These are phyloP conservation scores for Paralagenidium karlingii DNA, from an alignment of 352 stramenopile species.

Conservation along the genomic window DNA sequence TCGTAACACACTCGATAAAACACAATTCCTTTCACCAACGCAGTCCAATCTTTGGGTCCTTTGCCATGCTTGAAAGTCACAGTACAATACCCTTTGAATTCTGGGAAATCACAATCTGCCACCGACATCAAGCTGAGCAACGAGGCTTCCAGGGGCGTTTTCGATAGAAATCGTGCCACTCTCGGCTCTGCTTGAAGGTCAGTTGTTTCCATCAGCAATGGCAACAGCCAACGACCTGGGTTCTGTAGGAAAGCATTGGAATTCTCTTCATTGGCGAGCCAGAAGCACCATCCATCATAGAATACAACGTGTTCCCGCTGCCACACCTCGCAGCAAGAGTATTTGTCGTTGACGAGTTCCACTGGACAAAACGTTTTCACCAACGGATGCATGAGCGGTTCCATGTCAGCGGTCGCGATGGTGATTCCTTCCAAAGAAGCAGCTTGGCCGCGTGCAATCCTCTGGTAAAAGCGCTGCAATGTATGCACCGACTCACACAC, in stretches of 20 bases:
- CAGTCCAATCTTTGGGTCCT: conserved; percentile 21
- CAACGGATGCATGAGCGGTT: conserved; percentile 12
- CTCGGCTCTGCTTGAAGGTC: conserved; percentile 13
- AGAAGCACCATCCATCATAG: conserved; percentile 19
- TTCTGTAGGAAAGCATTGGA: conserved; percentile 15
- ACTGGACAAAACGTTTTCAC: conserved; percentile 51
- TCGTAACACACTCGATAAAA: conserved; percentile 52
- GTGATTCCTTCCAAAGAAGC: conserved; percentile 18
- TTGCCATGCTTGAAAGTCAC: conserved; percentile 37
- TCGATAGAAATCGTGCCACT: conserved; percentile 15
- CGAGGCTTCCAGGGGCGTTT: conserved; percentile 39
- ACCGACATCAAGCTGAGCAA: conserved; percentile 46
- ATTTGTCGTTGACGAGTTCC: conserved; percentile 19
- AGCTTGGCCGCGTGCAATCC: conserved; percentile 12
- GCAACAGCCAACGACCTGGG: conserved; percentile 11
- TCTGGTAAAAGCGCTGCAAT: conserved; percentile 11
- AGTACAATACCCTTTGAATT: conserved; percentile 63
- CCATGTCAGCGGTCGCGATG: conserved; percentile 10
- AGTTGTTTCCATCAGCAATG: conserved; percentile 16
- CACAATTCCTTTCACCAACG: conserved; percentile 34
- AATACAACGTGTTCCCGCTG: conserved; percentile 35
- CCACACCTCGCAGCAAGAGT: too few relatives aligned
- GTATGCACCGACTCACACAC: too few relatives aligned
- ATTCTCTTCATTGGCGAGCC: conserved; percentile 22
- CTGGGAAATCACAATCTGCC: conserved; percentile 48